Base-by-base conservation (phyloP, 1,284 basidiomycete species). In the Trichosporon coremiiforme region DNA sequence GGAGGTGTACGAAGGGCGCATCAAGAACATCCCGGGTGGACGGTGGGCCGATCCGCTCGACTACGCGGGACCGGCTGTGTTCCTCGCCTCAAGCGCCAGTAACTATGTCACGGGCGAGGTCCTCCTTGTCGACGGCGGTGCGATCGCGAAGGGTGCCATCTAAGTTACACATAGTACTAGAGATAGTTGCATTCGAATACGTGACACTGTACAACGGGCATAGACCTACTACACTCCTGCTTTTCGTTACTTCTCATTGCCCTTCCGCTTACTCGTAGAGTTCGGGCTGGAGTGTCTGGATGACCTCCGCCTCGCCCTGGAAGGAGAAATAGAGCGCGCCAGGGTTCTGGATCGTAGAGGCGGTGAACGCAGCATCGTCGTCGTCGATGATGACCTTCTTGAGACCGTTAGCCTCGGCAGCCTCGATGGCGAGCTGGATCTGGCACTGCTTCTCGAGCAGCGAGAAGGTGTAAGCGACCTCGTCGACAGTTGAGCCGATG, bases 101-200 rank as follows among this genome's bases (percentile, higher is more conserved):
- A 88, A 91, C 80, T 96, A 94, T 78, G 88, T 95, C 22, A 93
- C 90, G 73, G 94, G 93, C n/a, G 94, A 95, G 82, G 85, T 69
- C 0, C 35, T 76, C 12, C 65, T 71, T 7, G 75, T 76, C 20
- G 75, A 76, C 50, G 75, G 75, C 36, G 74, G 57, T n/a, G 57
- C 57, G 13, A 33, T 62, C 17, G 57, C 57, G 17, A 62, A 62
- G 57, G 57, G 57, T 31, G 57, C 57, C 6, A 15, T 62, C 17
- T 62, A 35, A 17, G 41, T 25, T 25, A 25, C 25, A 25, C 25
- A 45, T 25, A 25, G 8, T 53, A 35, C 33, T 20, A 25, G 8
- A 17, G 20, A n/a, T 25, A 25, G 50, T 25, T 31, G 13, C 57
- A 62, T n/a, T 33, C 36, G 36, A 10, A 62, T 13, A 25, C 25